Conservation (phyloP, 352 stramenopile species). For the Phytophthora sp. region DNA sequence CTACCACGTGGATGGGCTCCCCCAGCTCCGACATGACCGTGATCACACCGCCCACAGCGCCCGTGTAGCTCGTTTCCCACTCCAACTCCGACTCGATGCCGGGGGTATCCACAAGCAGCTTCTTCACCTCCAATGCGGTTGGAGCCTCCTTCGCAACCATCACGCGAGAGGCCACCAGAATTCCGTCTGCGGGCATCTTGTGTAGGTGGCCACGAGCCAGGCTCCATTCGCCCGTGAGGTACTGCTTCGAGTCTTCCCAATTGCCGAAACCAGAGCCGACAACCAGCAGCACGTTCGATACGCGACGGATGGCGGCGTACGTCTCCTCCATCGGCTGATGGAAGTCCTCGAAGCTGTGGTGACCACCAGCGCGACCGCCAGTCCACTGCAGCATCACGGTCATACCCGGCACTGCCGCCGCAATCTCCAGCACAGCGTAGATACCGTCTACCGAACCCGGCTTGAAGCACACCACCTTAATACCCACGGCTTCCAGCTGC, state of each 20-base stretch:
- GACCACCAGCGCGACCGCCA: constrained; percentile 79
- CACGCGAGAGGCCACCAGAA: constrained; percentile 82
- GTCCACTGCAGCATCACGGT: constrained; percentile 91
- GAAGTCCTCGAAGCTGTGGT: constrained; percentile 92
- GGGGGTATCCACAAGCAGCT: constrained; percentile 80
- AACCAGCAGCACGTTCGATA: constrained; percentile 85
- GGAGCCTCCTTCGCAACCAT: constrained; percentile 91
- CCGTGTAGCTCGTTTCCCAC: constrained; percentile 85
- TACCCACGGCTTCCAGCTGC: constrained; percentile 65
- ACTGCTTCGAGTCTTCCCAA: constrained; percentile 79
- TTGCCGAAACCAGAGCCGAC: constrained; percentile 89
- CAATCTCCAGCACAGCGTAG: constrained; percentile 80
- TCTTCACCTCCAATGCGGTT: constrained; percentile 83
- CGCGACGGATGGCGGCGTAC: constrained; percentile 79
- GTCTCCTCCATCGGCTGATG: constrained; percentile 74
- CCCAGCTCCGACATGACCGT: constrained; percentile 87
- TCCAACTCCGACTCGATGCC: constrained; percentile 75
- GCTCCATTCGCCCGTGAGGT: constrained; percentile 88
- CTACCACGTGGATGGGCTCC: constrained; percentile 88
- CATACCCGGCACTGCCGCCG: constrained; percentile 60
- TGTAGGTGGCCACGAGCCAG: constrained; percentile 46
- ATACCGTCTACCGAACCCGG: constrained; percentile 83
- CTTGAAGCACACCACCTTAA: constrained; percentile 88
- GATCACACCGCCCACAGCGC: constrained; percentile 68
- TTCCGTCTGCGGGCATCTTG: constrained; percentile 85